Evolutionary conservation across 495 filamentous ascomycete genomes (phyloP), one percentile per base, ranked within the genome.

Genomic region (Xylaria palmicola): DNA sequence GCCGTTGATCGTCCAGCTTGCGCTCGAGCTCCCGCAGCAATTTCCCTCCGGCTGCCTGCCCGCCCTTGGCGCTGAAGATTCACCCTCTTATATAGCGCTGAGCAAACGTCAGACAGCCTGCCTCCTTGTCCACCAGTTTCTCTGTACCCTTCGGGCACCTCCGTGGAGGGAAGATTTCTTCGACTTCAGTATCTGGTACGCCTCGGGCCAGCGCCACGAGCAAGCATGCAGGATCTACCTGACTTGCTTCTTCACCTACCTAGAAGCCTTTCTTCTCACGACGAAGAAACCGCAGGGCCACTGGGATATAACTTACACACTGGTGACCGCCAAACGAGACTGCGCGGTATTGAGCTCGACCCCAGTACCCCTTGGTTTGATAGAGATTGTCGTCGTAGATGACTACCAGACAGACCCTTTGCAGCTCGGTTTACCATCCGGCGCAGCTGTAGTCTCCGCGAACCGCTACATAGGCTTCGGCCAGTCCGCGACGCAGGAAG

Each of bases 401-500:
- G 26, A 26, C 26, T 56, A 32, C 36, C 19, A 55, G 22, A 55
- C 36, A 29, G 40, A 8, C 20, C 51, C 51, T 20, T 13, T 4
- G 29, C 56, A 57, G 19, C 37, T 68, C 20, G 66, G 63, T n/a
- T 19, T 69, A 10, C 58, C 61, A 7, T 29, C 36, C 0, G 56
- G 68, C 10, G 67, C 67, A 6, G 54, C 41, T 3, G 65, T 67
- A 8, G 45, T 67, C 43, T 56, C 68, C n/a, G 59, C 62, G 10
- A 68, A 72, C 50, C 60, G 62, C 43, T 43, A 48, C 37, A 49
- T 72, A 15, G 65, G 63, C 19, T 68, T 65, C 53, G 63, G 65
- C 2, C 60, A 68, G 49, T 66, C 66, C n/a, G 70, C 65, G 6
- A 72, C 63, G 3, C 63, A 72, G 60, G 68, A 71, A 58, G 70